Percentiles rank a stretch among this genome's conserved stretches.
These are phyloP conservation scores for Zarea fungicola DNA, from an alignment of 2,329 filamentous ascomycete species.

Conservation along the genomic window DNA sequence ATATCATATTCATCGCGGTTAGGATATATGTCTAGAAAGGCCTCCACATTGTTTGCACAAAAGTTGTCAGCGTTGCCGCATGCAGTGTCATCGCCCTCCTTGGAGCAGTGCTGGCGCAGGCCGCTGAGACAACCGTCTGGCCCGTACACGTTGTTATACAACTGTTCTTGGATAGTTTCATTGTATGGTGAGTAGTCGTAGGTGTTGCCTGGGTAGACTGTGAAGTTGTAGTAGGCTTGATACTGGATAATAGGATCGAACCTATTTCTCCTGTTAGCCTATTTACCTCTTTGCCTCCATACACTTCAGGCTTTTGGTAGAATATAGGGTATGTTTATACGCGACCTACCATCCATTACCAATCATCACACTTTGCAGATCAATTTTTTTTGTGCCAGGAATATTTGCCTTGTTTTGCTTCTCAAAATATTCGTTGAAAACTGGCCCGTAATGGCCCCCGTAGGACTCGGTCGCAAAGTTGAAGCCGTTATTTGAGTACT, in stretches of 20 bases:
- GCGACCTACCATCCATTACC: constrained; percentile 61
- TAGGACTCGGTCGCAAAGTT: constrained; percentile 61
- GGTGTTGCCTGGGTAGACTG: constrained; percentile 3
- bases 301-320: too few relatives aligned
- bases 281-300: too few relatives aligned
- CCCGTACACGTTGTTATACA: constrained; percentile 56
- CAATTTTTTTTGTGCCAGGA: constrained; percentile 35
- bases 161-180: background rate
- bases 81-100: background rate
- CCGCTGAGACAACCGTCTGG: constrained; percentile 21
- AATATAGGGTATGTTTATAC: too few relatives aligned
- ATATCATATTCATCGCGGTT: constrained; percentile 57
- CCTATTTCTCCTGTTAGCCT: too few relatives aligned
- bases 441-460: constrained; percentile 60
- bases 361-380: constrained; percentile 55
- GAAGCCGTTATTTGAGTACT: constrained; percentile 46
- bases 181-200: constrained; percentile 5
- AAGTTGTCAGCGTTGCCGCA: background rate
- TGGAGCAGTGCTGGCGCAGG: background rate
- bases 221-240: constrained; percentile 1
- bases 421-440: constrained; percentile 49
- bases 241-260: constrained; percentile 40
- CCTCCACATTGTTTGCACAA: constrained; percentile 26
- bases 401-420: constrained; percentile 49
- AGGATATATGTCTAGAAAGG: constrained; percentile 44